phyloP scores from a whole-genome alignment of 2,329 filamentous ascomycete species.

The Parascedosporium putredinis region DNA sequence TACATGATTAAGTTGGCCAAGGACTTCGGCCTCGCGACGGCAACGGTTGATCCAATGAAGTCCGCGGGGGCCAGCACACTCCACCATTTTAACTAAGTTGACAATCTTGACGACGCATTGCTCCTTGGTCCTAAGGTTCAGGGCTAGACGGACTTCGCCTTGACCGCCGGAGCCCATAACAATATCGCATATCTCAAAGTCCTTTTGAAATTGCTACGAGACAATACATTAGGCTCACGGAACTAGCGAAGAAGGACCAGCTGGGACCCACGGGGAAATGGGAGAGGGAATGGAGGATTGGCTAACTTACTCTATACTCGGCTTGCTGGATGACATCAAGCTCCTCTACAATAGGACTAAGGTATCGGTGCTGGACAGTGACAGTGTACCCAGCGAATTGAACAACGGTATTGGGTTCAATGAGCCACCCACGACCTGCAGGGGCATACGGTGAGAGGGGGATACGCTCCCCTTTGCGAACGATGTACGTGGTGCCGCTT shows the following conservation, averaged over 20 bases:
- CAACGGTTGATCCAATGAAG: neutral
- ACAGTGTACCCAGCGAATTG: neutral
- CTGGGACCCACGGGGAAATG: neutral
- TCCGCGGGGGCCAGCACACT: neutral
- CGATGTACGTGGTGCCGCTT: neutral
- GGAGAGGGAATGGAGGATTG: neutral
- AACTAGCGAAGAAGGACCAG: neutral
- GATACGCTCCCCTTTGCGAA: neutral
- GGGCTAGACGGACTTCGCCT: conserved; percentile 7
- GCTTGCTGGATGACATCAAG: neutral
- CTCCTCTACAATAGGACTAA: neutral
- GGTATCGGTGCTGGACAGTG: neutral
- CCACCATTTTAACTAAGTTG: neutral
- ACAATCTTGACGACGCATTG: conserved; percentile 6
- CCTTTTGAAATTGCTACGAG: conserved; percentile 5
- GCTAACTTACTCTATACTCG: conserved; percentile 4
- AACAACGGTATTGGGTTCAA: neutral
- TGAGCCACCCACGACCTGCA: neutral
- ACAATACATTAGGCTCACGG: too few species aligned
- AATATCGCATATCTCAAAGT: conserved; percentile 4
- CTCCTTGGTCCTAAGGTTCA: neutral
- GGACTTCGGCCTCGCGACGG: conserved; percentile 4
- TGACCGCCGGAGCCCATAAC: conserved; percentile 7
- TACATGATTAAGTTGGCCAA: conserved; percentile 8
- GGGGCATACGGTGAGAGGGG: neutral